Percentiles rank a stretch among this genome's conserved stretches.
Conservation (phyloP, 345 rosid species). For the Zanthoxylum bungeanum region DNA sequence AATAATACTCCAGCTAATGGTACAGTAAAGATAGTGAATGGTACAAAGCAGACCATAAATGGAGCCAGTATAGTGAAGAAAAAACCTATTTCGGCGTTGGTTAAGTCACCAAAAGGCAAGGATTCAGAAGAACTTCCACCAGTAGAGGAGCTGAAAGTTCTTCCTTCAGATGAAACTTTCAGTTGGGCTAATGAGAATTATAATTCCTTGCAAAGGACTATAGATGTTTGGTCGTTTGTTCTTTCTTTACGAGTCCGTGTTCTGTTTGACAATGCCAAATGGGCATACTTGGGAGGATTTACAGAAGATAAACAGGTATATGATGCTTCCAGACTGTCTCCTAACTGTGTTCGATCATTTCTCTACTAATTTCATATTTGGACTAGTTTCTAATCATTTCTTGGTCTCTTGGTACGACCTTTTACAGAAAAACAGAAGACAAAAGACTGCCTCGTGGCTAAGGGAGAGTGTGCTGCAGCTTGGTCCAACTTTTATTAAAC, state of each 20-base stretch:
- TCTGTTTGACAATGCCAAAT: conserved; percentile 77
- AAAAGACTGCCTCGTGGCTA: conserved; percentile 82
- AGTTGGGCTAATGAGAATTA: conserved; percentile 97
- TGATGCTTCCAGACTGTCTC: background rate
- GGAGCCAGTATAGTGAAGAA: conserved; percentile 54
- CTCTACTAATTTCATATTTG: background rate
- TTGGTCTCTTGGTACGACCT: background rate
- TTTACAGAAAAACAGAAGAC: conserved; percentile 65
- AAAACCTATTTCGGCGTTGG: conserved; percentile 34
- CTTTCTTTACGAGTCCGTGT: conserved; percentile 66
- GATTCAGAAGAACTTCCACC: conserved; percentile 51
- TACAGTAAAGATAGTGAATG: conserved; percentile 52
- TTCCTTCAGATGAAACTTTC: conserved; percentile 89
- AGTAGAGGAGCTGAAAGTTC: conserved; percentile 56
- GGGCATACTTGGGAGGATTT: conserved; percentile 78
- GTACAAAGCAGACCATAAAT: conserved; percentile 49
- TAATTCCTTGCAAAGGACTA: conserved; percentile 59
- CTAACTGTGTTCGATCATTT: background rate
- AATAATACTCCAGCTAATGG: conserved; percentile 30
- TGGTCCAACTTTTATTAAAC: conserved; percentile 96
- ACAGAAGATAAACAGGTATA: conserved; percentile 79
- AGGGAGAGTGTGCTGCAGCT: conserved; percentile 86
- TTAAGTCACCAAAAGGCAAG: conserved; percentile 36
- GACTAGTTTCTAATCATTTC: background rate
- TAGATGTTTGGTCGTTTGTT: conserved; percentile 93